Base-by-base conservation (phyloP, 179 eudicot species). In the Spinacia oleracea region DNA sequence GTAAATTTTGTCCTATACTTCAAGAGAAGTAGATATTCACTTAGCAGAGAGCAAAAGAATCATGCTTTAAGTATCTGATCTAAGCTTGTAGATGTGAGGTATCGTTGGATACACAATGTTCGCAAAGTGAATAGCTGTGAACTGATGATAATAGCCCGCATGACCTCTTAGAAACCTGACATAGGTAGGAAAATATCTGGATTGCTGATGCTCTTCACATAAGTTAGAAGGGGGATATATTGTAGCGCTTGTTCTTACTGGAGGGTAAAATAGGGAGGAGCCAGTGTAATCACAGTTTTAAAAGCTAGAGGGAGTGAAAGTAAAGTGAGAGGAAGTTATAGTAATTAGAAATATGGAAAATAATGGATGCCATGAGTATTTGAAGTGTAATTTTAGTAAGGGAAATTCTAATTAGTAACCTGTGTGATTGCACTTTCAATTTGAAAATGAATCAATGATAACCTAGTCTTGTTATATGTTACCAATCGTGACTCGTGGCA, bases 21-120 rank as follows among this genome's bases (percentile, higher is more conserved):
- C 4, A 16, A 27, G 32, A 60, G 32, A 25, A 60, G 8, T 53
- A 18, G 58, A 18, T 53, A 20, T 16, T 16, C 21, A 16, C n/a
- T 53, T 53, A 20, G 58, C 58, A 5, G 20, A 53, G 58, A 53
- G 58, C 58, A n/a, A 53, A 53, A 53, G 58, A 53, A 53, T 16
- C 58, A 16, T 53, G 5, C 58, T 53, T 53, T 16, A 53, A n/a
- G 14, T 16, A 53, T 8, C n/a, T 53, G 58, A 53, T 53, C 58
- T 53, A 53, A 53, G 58, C 58, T 60, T 60, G 65, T 60, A 60
- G 65, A 60, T 60, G 32, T 27, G 12, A 10, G 65, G 65, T 60
- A 23, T 60, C 12, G 15, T 60, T 60, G 15, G 65, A 60, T 60
- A 29, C 15, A 1, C 65, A 29, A 9, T 60, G 29, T 27, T 60